These are phyloP conservation scores for Linnemannia schmuckeri DNA, from an alignment of 192 early-diverging fungal genomes.

Conservation along the genomic window DNA sequence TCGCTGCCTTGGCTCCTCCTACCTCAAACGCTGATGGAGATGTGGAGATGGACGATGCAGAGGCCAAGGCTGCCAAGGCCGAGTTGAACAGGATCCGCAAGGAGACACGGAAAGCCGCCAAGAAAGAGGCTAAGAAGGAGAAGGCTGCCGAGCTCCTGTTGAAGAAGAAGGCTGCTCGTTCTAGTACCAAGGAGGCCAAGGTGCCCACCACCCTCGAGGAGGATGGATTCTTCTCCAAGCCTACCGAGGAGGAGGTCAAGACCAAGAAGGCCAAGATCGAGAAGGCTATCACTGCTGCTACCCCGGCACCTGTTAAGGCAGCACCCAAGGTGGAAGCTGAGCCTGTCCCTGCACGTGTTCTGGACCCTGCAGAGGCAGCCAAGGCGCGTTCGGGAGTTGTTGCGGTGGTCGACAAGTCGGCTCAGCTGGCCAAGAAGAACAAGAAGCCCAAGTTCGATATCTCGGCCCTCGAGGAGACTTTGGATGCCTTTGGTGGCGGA, in stretches of 20 bases:
- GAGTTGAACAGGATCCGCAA: conserved; percentile 32
- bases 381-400: conserved; percentile 60
- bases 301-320: background rate
- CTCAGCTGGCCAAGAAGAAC: conserved; percentile 60
- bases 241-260: conserved; percentile 35
- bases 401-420: conserved; percentile 59
- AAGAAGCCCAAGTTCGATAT: conserved; percentile 61
- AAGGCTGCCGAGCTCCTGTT: conserved; percentile 20
- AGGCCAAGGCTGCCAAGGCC: conserved; percentile 29
- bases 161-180: conserved; percentile 40
- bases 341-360: background rate
- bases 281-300: conserved; percentile 18
- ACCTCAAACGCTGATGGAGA: conserved; percentile 12
- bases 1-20: conserved; percentile 29
- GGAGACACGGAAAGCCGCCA: conserved; percentile 28
- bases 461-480: conserved; percentile 59
- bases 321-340: background rate
- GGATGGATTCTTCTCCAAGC: conserved; percentile 52
- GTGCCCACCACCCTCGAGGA: conserved; percentile 37
- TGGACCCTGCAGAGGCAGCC: conserved; percentile 42
- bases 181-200: conserved; percentile 41
- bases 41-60: conserved; percentile 37
- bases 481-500: conserved; percentile 43
- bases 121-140: conserved; percentile 49
- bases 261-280: conserved; percentile 46